phyloP scores from a whole-genome alignment of 176 grass and related monocot genomes.

The Oryza rufipogon region DNA sequence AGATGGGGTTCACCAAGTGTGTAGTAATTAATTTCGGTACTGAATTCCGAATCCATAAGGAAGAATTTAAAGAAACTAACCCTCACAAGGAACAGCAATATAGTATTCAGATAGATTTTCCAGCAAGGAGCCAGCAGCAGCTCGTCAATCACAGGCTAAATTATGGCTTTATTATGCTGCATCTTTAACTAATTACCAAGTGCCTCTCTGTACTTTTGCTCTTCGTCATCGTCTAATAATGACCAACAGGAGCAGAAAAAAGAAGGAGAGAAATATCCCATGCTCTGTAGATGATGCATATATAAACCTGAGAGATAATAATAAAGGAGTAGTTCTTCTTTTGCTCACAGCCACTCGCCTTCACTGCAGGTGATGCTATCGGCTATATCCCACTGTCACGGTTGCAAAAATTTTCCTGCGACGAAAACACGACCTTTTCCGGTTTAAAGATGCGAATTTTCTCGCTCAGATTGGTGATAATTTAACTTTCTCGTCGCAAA shows the following conservation, averaged over 20 bases:
- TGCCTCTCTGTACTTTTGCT: too few relatives aligned
- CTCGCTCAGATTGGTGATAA: neutral
- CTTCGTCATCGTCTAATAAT: neutral
- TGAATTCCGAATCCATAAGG: neutral
- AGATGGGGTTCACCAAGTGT: neutral
- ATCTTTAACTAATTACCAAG: too few relatives aligned
- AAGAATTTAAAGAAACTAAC: neutral
- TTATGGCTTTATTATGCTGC: neutral
- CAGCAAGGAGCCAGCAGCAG: neutral
- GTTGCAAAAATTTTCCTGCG: neutral
- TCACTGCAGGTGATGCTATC: neutral
- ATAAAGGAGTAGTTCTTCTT: neutral
- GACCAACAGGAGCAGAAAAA: neutral
- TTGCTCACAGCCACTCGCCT: neutral
- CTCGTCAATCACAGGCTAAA: neutral
- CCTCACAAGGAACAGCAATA: neutral
- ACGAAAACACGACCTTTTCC: neutral
- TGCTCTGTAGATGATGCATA: neutral
- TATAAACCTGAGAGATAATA: neutral
- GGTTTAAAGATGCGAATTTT: neutral
- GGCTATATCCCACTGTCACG: neutral
- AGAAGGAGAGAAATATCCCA: neutral
- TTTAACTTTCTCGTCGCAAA: neutral
- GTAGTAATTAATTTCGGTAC: neutral
- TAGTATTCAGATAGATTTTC: too few relatives aligned